phyloP scores from a whole-genome alignment of 352 stramenopile species.

The Globisporangium camurandrum region DNA sequence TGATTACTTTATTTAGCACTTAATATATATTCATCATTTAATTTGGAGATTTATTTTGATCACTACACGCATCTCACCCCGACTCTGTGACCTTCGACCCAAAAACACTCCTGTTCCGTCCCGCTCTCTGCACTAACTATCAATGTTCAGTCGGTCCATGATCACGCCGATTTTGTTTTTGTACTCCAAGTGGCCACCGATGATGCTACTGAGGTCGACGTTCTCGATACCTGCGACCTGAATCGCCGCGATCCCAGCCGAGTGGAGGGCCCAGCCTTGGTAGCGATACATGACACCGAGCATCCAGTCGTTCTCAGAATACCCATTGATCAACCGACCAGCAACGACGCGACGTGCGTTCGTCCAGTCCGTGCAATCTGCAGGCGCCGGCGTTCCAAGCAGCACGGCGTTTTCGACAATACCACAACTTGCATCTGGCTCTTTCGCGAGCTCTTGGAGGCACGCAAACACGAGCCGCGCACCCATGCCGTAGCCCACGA shows the following conservation, averaged over 20 bases:
- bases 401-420: slow-evolving; percentile 88
- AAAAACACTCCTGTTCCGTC: too few relatives aligned
- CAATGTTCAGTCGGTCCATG: slow-evolving; percentile 65
- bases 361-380: slow-evolving; percentile 55
- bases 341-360: slow-evolving; percentile 66
- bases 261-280: slow-evolving; percentile 74
- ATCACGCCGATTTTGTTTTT: slow-evolving; percentile 85
- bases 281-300: slow-evolving; percentile 88
- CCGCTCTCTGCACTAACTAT: slow-evolving; percentile 27
- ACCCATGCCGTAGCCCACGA: slow-evolving; percentile 88
- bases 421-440: slow-evolving; percentile 42
- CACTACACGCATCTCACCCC: too few relatives aligned
- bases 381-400: slow-evolving; percentile 70
- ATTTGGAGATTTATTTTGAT: too few relatives aligned
- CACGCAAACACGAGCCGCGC: slow-evolving; percentile 87
- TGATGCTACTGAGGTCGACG: slow-evolving; percentile 71
- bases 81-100: too few relatives aligned
- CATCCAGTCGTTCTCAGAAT: slow-evolving; percentile 88
- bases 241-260: slow-evolving; percentile 60
- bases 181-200: slow-evolving; percentile 81
- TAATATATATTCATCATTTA: too few relatives aligned
- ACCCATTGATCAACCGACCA: slow-evolving; percentile 87
- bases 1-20: too few relatives aligned
- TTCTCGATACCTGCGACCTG: slow-evolving; percentile 74
- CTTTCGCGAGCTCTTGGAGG: slow-evolving; percentile 78